Conservation (phyloP, 2,329 filamentous ascomycete genomes). For the Fusarium sp. region DNA sequence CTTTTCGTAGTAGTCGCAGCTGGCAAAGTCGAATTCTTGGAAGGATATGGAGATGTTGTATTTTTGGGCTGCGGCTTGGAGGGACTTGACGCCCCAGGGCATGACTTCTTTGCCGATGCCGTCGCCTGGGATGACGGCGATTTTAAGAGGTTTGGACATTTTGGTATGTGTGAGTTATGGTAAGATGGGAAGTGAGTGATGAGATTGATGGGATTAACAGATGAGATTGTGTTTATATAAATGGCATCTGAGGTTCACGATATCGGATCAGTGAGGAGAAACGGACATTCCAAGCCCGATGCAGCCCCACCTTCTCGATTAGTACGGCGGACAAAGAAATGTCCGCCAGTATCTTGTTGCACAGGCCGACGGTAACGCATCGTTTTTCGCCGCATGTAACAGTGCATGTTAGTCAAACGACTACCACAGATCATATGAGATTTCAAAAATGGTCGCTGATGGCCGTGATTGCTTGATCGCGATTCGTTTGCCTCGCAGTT, state of each 20-base stretch:
- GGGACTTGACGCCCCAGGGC: slow-evolving; percentile 68
- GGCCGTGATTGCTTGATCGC: not conserved
- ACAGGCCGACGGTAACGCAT: not conserved
- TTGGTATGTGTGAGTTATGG: no score
- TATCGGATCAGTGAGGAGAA: not conserved
- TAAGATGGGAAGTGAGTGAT: no score
- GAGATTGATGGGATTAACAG: not conserved
- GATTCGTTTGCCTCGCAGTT: not conserved
- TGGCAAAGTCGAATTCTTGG: slow-evolving; percentile 72
- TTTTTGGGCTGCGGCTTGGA: slow-evolving; percentile 62
- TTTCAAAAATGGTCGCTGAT: rapidly evolving
- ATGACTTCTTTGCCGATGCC: slow-evolving; percentile 78
- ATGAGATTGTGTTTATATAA: not conserved
- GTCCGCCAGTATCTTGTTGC: not conserved
- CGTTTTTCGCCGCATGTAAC: not conserved
- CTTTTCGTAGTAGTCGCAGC: slow-evolving; percentile 66
- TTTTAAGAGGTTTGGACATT: slow-evolving; percentile 54
- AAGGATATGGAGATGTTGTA: slow-evolving; percentile 67
- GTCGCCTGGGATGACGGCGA: slow-evolving; percentile 75
- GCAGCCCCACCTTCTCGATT: not conserved
- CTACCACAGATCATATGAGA: rapidly evolving
- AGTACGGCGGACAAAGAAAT: not conserved
- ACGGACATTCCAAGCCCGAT: not conserved
- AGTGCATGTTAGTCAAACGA: not conserved
- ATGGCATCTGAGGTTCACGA: not conserved